Evolutionary conservation across 2,329 filamentous ascomycete genomes (phyloP), one percentile per base, ranked within the genome.

Genomic region (Aspergillus hiratsukae): DNA sequence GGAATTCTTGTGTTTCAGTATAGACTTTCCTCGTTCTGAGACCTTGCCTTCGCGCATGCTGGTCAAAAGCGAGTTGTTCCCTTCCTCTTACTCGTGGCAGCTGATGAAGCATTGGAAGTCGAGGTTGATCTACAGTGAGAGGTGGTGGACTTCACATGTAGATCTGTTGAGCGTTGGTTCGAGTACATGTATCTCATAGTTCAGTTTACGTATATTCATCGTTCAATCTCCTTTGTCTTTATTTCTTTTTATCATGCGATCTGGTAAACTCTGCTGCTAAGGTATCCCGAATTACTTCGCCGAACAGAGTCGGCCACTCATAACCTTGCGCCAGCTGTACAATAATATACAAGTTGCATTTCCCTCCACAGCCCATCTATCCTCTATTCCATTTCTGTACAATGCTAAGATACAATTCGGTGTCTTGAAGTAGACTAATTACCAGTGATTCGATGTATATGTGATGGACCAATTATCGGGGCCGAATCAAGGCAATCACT

Each of bases 401-500:
- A 51, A 37, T 40, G 49, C 29, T 51, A 46, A 46, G 21, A 49
- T 58, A 50, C 37, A 43, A 52, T 55, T 50, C 52, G 58, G 52
- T 17, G 21, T 25, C 19, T 10, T 10, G 14, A 27, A 2, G 23
- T 46, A 25, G 23, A 25, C 11, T 23, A 46, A 4, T 23, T 53
- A 27, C 52, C 55, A 57, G 31, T 14, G 31, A 7, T 37, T n/a
- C 37, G 57, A 57, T 63, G 48, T 63, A 64, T 60, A 61, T 49
- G 29, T 50, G 56, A 58, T 46, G 23, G 49, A 43, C 31, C 58
- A 48, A 43, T 67, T 61, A 78, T 57, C 79, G 72, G 49, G 79
- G 69, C 23, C 82, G 61, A 46, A 83, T 66, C 45, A 86, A 61
- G 4, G 79, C 78, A 52, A 87, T 64, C 41, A 83, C 48, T 49